These are phyloP conservation scores for Croton laevigatus DNA, from an alignment of 441 rosid genomes.

Conservation along the genomic window DNA sequence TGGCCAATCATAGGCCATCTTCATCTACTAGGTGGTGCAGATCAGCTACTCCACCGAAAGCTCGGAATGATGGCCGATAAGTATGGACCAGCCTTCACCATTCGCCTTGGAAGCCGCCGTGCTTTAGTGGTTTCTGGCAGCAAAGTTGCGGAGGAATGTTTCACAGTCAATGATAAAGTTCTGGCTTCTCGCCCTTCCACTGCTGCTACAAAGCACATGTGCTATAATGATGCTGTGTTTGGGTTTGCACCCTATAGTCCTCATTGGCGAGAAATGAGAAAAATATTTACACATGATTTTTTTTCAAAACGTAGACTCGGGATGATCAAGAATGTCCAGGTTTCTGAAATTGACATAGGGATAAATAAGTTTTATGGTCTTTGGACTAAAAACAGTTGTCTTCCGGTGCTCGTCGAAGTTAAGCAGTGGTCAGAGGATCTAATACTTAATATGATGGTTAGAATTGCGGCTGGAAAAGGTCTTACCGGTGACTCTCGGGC, in stretches of 20 bases:
- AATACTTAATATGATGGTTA: background rate
- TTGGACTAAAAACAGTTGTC: conserved; percentile 26
- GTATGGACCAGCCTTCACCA: conserved; percentile 43
- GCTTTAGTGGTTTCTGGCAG: conserved; percentile 52
- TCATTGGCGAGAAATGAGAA: conserved; percentile 56
- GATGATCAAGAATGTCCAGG: conserved; percentile 41
- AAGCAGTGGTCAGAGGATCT: background rate
- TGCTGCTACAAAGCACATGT: conserved; percentile 37
- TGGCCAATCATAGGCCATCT: conserved; percentile 72
- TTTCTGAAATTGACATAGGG: conserved; percentile 29
- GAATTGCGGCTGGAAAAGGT: conserved; percentile 51
- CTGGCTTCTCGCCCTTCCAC: conserved; percentile 45
- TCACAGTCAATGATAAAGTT: conserved; percentile 51
- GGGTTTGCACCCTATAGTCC: conserved; percentile 51
- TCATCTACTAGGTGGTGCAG: conserved; percentile 36
- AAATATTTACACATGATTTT: conserved; percentile 48
- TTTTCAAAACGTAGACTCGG: conserved; percentile 50
- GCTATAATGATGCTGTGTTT: conserved; percentile 47
- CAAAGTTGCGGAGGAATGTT: conserved; percentile 53
- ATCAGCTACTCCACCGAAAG: conserved; percentile 33
- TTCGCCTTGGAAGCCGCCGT: conserved; percentile 38
- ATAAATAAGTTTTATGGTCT: conserved; percentile 31
- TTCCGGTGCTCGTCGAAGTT: background rate
- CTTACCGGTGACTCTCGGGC: conserved; percentile 29
- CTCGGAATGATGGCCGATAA: conserved; percentile 48